Conservation (phyloP, 257 asterid species). For the Solanum virginianum region DNA sequence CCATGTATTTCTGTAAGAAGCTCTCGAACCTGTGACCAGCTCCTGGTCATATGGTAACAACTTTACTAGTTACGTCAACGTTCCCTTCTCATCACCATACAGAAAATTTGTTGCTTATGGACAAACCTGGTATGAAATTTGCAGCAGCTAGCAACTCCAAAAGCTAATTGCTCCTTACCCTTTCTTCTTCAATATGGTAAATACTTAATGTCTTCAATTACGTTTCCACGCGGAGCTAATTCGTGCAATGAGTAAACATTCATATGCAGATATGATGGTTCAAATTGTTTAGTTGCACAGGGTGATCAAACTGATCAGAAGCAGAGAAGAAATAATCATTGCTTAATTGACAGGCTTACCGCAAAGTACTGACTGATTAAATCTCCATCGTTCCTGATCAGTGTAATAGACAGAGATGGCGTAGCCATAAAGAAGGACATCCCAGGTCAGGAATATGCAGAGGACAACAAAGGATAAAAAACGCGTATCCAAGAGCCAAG, state of each 20-base stretch:
- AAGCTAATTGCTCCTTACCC: background rate
- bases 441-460: background rate
- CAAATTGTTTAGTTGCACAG: background rate
- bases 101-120: background rate
- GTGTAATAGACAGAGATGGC: constrained; percentile 1
- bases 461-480: background rate
- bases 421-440: background rate
- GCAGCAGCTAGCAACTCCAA: background rate
- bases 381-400: background rate
- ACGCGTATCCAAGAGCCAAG: background rate
- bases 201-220: background rate
- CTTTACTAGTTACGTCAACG: too few species aligned
- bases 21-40: too few species aligned
- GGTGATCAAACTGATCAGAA: background rate
- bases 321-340: background rate
- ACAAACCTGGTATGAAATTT: constrained; percentile 1
- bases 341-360: background rate
- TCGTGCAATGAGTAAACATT: background rate
- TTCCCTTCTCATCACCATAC: background rate
- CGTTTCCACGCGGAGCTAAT: background rate
- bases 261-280: background rate
- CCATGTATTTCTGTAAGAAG: too few species aligned
- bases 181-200: background rate
- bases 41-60: too few species aligned
- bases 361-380: background rate